A percentile compares a stretch with the other conserved stretches of the same genome.
phyloP scores from a whole-genome alignment of 805 yeast species.

The Torulaspora gathmanii region DNA sequence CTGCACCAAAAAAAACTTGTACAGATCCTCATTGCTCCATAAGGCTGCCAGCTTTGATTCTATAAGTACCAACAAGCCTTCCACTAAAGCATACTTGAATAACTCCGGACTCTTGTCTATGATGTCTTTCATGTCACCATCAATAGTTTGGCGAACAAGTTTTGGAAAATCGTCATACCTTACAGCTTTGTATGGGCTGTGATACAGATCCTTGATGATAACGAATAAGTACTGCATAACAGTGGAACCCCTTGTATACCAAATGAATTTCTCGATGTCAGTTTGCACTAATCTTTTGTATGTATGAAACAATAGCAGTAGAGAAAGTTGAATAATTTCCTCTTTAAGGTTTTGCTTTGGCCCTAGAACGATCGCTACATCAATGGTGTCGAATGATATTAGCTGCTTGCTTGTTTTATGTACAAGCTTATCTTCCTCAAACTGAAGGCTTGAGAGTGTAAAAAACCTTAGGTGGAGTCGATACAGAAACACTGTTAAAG shows the following conservation, averaged over 20 bases:
- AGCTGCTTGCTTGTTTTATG: conserved; percentile 9
- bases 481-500: conserved; percentile 25
- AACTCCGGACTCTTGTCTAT: conserved; percentile 12
- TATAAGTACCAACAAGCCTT: conserved; percentile 23
- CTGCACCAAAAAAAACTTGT: conserved; percentile 25
- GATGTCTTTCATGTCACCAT: conserved; percentile 20
- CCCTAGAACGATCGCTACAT: conserved; percentile 17
- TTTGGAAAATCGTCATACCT: conserved; percentile 4
- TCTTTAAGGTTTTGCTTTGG: conserved; percentile 14
- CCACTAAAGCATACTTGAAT: conserved; percentile 25
- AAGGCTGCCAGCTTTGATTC: conserved; percentile 25
- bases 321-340: conserved; percentile 23
- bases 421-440: conserved; percentile 14
- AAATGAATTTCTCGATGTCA: conserved; percentile 16
- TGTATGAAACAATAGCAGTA: conserved; percentile 24
- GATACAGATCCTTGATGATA: conserved; percentile 25
- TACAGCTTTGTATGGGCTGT: conserved; percentile 19
- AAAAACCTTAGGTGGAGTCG: conserved; percentile 26
- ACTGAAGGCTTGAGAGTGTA: conserved; percentile 17
- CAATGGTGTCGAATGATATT: conserved; percentile 6
- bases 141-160: conserved; percentile 12
- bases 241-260: conserved; percentile 33
- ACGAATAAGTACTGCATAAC: conserved; percentile 33
- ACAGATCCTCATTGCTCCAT: conserved; percentile 28
- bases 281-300: conserved; percentile 24